Evolutionary conservation across 805 yeast species (phyloP).

Genomic region (Candida silvatica): DNA sequence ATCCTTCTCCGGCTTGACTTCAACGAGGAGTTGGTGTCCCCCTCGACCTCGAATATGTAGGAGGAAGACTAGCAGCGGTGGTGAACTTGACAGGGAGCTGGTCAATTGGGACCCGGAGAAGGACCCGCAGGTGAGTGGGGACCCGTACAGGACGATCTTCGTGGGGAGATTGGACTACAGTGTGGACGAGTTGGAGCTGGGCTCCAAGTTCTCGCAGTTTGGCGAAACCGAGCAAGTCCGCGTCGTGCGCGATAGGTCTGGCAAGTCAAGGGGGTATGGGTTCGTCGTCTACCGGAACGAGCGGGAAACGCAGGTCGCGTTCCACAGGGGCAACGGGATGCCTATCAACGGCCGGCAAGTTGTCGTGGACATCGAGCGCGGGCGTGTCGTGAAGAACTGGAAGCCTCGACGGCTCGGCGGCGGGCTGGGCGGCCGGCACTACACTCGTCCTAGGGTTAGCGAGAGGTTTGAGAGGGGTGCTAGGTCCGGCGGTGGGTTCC

Average conservation of each 20-base stretch:
- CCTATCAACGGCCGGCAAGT: conserved; percentile 44
- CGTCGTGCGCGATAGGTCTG: conserved; percentile 42
- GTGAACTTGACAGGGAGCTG: conserved; percentile 27
- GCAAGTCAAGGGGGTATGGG: conserved; percentile 57
- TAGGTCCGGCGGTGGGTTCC: no score
- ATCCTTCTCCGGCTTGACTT: no score
- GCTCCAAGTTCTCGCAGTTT: conserved; percentile 47
- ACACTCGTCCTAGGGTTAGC: neutral
- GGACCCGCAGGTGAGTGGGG: conserved; percentile 54
- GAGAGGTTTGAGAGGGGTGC: neutral
- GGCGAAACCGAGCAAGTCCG: conserved; percentile 64
- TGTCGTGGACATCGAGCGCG: conserved; percentile 67
- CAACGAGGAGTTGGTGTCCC: no score
- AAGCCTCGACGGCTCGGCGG: conserved; percentile 78
- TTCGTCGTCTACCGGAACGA: conserved; percentile 65
- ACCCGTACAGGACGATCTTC: conserved; percentile 74
- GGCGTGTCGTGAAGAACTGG: conserved; percentile 59
- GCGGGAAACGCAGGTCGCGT: conserved; percentile 52
- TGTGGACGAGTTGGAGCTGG: conserved; percentile 60
- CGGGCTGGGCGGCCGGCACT: conserved; percentile 68
- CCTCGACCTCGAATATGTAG: conserved; percentile 90
- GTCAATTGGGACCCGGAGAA: conserved; percentile 43
- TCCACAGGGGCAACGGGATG: conserved; percentile 46
- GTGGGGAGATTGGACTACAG: conserved; percentile 63
- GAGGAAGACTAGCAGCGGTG: conserved; percentile 98